Conservation (phyloP, 1,139 yeast genomes). For the Pichia sp. region DNA sequence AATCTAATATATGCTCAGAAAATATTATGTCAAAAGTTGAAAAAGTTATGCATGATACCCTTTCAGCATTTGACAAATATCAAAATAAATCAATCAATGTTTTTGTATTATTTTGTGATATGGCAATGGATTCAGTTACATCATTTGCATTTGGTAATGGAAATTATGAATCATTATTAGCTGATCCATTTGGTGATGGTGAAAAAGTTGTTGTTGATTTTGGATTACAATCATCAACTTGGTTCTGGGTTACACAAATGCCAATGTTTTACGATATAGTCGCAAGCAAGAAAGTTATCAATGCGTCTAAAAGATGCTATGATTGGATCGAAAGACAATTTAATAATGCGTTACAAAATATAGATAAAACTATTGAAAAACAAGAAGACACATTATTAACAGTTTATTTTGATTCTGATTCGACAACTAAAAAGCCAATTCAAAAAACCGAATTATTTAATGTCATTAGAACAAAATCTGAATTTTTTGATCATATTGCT, state of each 20-base stretch:
- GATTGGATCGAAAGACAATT: conserved; percentile 48
- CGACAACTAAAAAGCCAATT: background rate
- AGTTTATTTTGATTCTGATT: conserved; percentile 22
- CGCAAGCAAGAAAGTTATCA: conserved; percentile 36
- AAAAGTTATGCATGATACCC: conserved; percentile 26
- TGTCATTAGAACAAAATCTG: conserved; percentile 34
- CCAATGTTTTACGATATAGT: conserved; percentile 50
- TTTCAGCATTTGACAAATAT: conserved; percentile 22
- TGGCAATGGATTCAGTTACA: conserved; percentile 68
- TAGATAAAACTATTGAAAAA: conserved; percentile 26
- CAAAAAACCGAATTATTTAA: conserved; percentile 16
- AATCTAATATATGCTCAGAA: conserved; percentile 32
- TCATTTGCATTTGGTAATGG: conserved; percentile 53
- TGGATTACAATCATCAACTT: conserved; percentile 53
- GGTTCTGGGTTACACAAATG: conserved; percentile 62
- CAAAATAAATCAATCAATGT: conserved; percentile 40
- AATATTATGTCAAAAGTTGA: conserved; percentile 30
- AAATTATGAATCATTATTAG: conserved; percentile 30
- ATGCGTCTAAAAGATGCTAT: conserved; percentile 38
- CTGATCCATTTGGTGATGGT: conserved; percentile 30
- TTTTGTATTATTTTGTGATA: conserved; percentile 55
- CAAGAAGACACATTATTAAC: conserved; percentile 24
- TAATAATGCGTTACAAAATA: conserved; percentile 19
- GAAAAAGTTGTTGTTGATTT: conserved; percentile 43
- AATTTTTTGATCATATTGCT: conserved; percentile 44